Evolutionary conservation across 495 filamentous ascomycete species (phyloP).

Genomic region (Talaromyces stipitatus): DNA sequence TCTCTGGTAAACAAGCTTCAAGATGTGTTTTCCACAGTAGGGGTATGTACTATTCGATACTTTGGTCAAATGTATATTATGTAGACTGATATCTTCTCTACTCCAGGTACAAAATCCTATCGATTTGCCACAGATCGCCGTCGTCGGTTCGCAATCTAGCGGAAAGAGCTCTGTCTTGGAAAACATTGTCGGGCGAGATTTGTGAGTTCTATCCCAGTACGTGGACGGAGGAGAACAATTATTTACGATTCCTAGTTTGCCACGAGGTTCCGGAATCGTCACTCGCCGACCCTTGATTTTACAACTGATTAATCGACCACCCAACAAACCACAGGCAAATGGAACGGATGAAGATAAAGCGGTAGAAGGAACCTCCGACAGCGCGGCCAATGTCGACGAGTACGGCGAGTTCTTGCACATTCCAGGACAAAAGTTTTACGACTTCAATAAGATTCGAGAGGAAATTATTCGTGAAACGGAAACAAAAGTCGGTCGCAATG

Average conservation of each 20-base stretch:
- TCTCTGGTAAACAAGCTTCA: conserved; percentile 99
- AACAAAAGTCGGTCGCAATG: conserved; percentile 88
- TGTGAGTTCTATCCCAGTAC: conserved; percentile 68
- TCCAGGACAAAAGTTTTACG: conserved; percentile 94
- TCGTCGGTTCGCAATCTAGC: conserved; percentile 97
- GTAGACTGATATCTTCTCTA: conserved; percentile 16
- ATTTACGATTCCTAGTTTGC: conserved; percentile 54
- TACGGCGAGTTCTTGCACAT: conserved; percentile 99
- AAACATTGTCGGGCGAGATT: conserved; percentile 98
- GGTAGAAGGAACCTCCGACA: conserved; percentile 58
- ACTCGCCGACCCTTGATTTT: conserved; percentile 93
- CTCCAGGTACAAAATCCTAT: conserved; percentile 89
- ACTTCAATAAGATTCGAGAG: conserved; percentile 99
- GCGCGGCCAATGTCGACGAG: conserved; percentile 85
- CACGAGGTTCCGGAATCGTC: conserved; percentile 96
- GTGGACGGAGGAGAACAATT: conserved; percentile 7
- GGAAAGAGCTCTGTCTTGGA: conserved; percentile 99
- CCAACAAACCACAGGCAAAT: conserved; percentile 55
- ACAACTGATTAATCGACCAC: conserved; percentile 88
- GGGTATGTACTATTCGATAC: conserved; percentile 52
- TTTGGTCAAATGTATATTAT: neutral
- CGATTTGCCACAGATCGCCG: conserved; percentile 96
- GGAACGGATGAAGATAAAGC: conserved; percentile 61
- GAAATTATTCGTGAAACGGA: conserved; percentile 98
- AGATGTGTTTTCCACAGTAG: conserved; percentile 98